Evolutionary conservation across 225 moss, liverwort and hornwort species (phyloP), one percentile per base, ranked within the genome.

Genomic region (Sphagnum contortum): DNA sequence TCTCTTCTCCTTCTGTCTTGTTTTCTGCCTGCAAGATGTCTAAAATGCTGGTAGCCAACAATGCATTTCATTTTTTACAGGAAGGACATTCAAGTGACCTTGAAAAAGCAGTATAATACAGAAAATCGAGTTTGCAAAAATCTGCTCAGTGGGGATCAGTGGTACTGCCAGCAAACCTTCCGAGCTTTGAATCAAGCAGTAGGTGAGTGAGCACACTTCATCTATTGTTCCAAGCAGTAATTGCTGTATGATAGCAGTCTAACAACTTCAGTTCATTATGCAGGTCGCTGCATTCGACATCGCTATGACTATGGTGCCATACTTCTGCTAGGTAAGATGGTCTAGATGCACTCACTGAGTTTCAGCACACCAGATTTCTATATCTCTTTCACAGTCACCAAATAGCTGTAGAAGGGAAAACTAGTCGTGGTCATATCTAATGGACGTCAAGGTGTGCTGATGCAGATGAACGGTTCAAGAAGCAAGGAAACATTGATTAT

Each of bases 91-190:
- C 81, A 87, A 78, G 90, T 90, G 7, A 76, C 82, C 67, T 59
- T 90, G 67, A 90, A 90, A 74, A 90, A 87, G 65, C 71, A 76
- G 44, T 90, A 87, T 67, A 90, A 90, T 67, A 76, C 79, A 61
- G 72, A 71, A 8, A 72, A 87, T 64, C 79, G 78, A 57, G 44
- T 51, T 11, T 55, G 66, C 2, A 84, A 80, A 11, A 82, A 77
- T 13, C 54, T 90, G 53, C 64, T 90, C 8, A 80, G 71, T 49
- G 90, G 90, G 57, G 84, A 90, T 60, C 81, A 84, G 64, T 90
- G 90, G 90, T 90, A 90, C 60, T 87, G 90, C 68, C 90, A 90
- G 56, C 90, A 90, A 71, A 84, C 90, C 46, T 90, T 90, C 69
- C 86, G 90, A 65, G 90, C 90, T 71, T 73, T 90, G 58, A 90